Evolutionary conservation across 139 green algal species (phyloP), one percentile per base, ranked within the genome.

Genomic region (Pseudopediastrum boryanum): DNA sequence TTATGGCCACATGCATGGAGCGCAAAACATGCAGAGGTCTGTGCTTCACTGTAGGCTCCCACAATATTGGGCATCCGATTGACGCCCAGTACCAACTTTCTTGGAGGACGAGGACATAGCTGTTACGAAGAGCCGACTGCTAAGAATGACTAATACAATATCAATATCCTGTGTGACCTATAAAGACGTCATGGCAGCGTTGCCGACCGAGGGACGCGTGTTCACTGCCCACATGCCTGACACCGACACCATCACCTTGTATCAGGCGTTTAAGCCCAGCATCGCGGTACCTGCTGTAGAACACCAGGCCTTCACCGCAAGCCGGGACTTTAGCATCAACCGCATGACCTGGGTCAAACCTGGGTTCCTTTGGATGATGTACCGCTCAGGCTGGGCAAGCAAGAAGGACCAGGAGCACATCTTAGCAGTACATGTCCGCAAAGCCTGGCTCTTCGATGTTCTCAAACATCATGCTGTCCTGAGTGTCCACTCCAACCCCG

Each of bases 331-430:
- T 27, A 66, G 42, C 6, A 38, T 33, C 19, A 39, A n/a, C 13
- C 13, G 69, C 19, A 77, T 77, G 69, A 77, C 69, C 43, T 77
- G 69, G 69, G 35, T 68, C 43, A 77, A 77, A 48, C 42, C 69
- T 21, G 52, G 52, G 16, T 77, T 77, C 69, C 36, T 77, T 44
- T 77, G 69, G 69, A 77, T 77, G 69, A 77, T 77, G 69, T 67
- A 66, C 44, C 43, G 69, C 69, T 77, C 43, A 46, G 41, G 69
- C 25, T 77, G 69, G 69, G 69, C 69, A 21, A 77, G 44, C 43
- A 77, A 77, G 27, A n/a, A 7, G 59, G 33, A 72, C 35, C 74
- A 81, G 52, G 16, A 69, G 46, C 59, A 27, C n/a, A 50, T 81
- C 16, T 19, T 71, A 21, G 74, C 52, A 33, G 10, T 71, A 36